These are phyloP conservation scores for Xylaria grammica DNA, from an alignment of 495 filamentous ascomycete species.

Conservation along the genomic window DNA sequence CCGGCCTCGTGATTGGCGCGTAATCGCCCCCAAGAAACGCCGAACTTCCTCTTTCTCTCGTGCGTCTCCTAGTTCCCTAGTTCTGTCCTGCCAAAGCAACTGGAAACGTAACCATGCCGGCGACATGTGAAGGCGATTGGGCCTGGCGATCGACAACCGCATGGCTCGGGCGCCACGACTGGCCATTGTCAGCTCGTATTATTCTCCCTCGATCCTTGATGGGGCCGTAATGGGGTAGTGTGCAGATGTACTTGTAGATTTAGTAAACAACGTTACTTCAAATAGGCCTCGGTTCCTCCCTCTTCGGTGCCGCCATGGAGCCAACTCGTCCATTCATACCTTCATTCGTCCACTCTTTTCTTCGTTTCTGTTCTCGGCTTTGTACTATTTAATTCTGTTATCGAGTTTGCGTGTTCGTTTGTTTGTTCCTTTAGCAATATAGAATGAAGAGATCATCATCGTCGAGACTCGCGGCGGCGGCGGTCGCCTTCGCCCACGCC, in stretches of 20 bases:
- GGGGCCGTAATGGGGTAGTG: slow-evolving; percentile 17
- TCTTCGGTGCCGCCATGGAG: background rate
- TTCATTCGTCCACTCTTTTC: background rate
- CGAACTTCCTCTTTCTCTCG: slow-evolving; percentile 33
- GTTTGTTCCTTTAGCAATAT: background rate
- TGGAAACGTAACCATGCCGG: background rate
- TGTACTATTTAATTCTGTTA: slow-evolving; percentile 2
- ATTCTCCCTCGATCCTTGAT: slow-evolving; percentile 14
- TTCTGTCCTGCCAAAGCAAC: background rate
- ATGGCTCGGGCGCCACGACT: slow-evolving; percentile 20
- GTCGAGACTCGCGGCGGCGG: slow-evolving; percentile 20
- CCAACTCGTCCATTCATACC: slow-evolving; percentile 2
- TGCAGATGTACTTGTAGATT: slow-evolving; percentile 15
- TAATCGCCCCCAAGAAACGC: slow-evolving; percentile 24
- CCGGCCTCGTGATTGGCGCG: slow-evolving; percentile 30
- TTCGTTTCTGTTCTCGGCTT: background rate
- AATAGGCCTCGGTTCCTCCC: slow-evolving; percentile 10
- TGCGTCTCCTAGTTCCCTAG: too few species aligned
- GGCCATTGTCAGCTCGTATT: slow-evolving; percentile 21
- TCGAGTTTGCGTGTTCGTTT: background rate
- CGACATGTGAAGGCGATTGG: slow-evolving; percentile 23
- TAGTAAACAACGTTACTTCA: slow-evolving; percentile 3
- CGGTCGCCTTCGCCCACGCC: slow-evolving; percentile 20
- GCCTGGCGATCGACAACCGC: slow-evolving; percentile 23
- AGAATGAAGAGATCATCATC: slow-evolving; percentile 32